Base-by-base conservation (phyloP, 768 basidiomycete species). In the Trametopsis cervina region DNA sequence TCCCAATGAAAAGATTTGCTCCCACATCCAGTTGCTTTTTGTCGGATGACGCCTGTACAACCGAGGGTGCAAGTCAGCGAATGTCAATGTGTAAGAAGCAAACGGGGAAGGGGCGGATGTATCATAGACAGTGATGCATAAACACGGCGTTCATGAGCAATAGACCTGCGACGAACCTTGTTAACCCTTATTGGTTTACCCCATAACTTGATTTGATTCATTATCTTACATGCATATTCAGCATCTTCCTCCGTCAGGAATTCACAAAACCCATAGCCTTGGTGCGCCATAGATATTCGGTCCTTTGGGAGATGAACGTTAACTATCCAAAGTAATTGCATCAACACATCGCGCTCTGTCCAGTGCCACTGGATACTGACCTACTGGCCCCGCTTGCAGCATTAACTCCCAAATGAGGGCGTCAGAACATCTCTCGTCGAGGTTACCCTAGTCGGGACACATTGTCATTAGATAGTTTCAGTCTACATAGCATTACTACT, bases 191-290 rank as follows among this genome's bases (percentile, higher is more conserved):
- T 96, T 25, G 96, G 96, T 64, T 98, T 98, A 21, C 96, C 96
- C 81, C 89, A 99, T 45, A 99, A 68, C 68, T 99, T 99, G 64
- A 99, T 98, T 75, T 97, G 95, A 65, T 99, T 99, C 95, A 98
- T 97, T 59, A 98, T 97, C 76, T 97, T 96, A 78, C 95, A 97
- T 49, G 93, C 95, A 67, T 99, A 99, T 69, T 99, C 96, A 53
- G 96, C 93, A 70, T 98, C 96, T 66, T 96, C 94, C 72, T 98
- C 94, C 33, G 93, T 93, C 68, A 95, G 72, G 67, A 99, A 98
- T 74, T 99, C 96, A 78, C 95, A 97, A 71, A 99, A 99, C 35
- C 96, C 96, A 69, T 97, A 99, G 40, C 96, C 96, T 69, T 99
- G 96, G 64, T 98, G 96, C 1, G 89, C 77, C 89, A 94, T 95